phyloP scores from a whole-genome alignment of 108 stramenopile species.

The Nitzschia sp. region DNA sequence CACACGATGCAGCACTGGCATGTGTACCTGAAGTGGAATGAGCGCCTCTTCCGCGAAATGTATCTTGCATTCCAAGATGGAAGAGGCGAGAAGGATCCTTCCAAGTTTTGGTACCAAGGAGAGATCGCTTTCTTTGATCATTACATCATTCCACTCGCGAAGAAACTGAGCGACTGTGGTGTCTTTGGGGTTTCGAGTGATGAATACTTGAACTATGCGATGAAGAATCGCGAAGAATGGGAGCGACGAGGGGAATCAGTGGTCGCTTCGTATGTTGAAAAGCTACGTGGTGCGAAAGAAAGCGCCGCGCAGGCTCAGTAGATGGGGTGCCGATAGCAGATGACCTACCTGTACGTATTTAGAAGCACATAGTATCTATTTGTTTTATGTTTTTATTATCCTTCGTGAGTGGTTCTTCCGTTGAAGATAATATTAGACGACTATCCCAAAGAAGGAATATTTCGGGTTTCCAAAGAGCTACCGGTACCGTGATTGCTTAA shows the following conservation, averaged over 20 bases:
- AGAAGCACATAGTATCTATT: too few relatives aligned
- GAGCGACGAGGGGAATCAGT: conserved; percentile 3
- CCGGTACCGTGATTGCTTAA: too few relatives aligned
- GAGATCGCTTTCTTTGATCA: conserved; percentile 56
- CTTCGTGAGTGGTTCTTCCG: too few relatives aligned
- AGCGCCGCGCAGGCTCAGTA: not conserved
- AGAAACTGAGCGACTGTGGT: conserved; percentile 50
- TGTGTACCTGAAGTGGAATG: conserved; percentile 63
- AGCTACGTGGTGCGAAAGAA: not conserved
- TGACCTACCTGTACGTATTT: too few relatives aligned
- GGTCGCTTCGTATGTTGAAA: not conserved
- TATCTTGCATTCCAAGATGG: conserved; percentile 42
- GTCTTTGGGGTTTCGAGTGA: conserved; percentile 55
- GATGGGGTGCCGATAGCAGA: not conserved
- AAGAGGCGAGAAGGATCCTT: conserved; percentile 46
- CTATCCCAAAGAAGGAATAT: too few relatives aligned
- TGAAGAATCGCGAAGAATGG: conserved; percentile 7
- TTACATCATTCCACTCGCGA: conserved; percentile 63
- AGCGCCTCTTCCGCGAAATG: conserved; percentile 49
- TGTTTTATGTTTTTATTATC: too few relatives aligned
- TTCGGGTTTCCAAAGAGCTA: too few relatives aligned
- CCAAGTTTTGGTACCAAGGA: conserved; percentile 57
- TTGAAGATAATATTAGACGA: too few relatives aligned
- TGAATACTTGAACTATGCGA: conserved; percentile 33
- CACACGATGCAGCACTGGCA: conserved; percentile 63